These are phyloP conservation scores for Sutorius australiensis DNA, from an alignment of 768 basidiomycete genomes.

Conservation along the genomic window DNA sequence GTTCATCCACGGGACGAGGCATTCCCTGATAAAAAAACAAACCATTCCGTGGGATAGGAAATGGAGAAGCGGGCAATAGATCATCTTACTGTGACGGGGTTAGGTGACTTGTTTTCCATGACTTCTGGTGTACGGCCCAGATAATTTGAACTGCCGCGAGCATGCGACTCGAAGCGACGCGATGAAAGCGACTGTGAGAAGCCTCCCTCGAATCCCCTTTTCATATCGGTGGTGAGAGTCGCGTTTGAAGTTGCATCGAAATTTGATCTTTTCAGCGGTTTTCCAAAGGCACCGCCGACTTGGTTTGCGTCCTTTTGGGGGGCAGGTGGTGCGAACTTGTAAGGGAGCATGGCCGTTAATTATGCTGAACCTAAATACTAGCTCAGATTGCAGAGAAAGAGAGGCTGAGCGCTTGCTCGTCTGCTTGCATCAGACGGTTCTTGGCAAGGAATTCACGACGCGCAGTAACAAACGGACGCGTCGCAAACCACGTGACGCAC, in stretches of 20 bases:
- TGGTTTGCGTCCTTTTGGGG: conserved; percentile 10
- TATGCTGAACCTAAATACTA: too few species aligned
- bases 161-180: conserved; percentile 11
- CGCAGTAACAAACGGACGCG: conserved; percentile 5
- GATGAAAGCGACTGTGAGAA: conserved; percentile 12
- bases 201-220: conserved; percentile 5
- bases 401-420: not conserved
- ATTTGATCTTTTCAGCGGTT: conserved; percentile 8
- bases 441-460: not conserved
- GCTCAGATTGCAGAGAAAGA: not conserved
- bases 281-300: conserved; percentile 1
- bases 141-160: conserved; percentile 5
- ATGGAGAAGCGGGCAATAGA: not conserved
- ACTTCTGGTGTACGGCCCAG: conserved; percentile 1
- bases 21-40: conserved; percentile 8
- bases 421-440: not conserved
- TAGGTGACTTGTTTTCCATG: conserved; percentile 2
- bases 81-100: conserved; percentile 6
- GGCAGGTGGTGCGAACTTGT: conserved; percentile 15
- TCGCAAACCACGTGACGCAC: conserved; percentile 12
- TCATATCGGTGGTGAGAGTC: conserved; percentile 5
- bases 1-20: conserved; percentile 6
- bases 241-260: conserved; percentile 6
- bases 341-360: conserved; percentile 11
- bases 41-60: not conserved